Evolutionary conservation across 2,329 filamentous ascomycete genomes (phyloP).

Genomic region (Botrytis galanthina): DNA sequence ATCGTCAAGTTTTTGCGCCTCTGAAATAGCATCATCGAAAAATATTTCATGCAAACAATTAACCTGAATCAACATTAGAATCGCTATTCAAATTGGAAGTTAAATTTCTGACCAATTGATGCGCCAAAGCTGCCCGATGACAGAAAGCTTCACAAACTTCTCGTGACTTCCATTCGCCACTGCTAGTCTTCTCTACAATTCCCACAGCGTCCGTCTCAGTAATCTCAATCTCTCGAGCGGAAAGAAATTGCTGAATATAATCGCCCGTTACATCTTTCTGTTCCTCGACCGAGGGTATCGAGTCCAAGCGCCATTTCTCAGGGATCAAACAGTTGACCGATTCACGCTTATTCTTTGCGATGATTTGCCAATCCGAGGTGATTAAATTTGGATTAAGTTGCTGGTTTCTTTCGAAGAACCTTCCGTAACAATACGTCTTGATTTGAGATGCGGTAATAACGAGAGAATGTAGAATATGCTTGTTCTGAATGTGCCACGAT

Average conservation of each 20-base stretch:
- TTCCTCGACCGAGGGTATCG: constrained; percentile 42
- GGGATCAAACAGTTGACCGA: constrained; percentile 55
- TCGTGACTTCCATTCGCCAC: constrained; percentile 55
- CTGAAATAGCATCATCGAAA: constrained; percentile 51
- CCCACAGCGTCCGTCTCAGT: constrained; percentile 58
- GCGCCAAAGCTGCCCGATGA: constrained; percentile 53
- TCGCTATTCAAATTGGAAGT: constrained; percentile 42
- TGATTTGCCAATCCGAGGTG: constrained; percentile 46
- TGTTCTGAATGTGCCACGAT: background rate
- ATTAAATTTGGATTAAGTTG: background rate
- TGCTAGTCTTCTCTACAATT: constrained; percentile 53
- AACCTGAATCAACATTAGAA: constrained; percentile 46
- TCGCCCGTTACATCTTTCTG: constrained; percentile 55
- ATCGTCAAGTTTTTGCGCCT: constrained; percentile 52
- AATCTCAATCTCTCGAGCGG: constrained; percentile 54
- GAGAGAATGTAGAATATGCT: constrained; percentile 10
- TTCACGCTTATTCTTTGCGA: constrained; percentile 53
- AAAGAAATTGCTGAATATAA: constrained; percentile 57
- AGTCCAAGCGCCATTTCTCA: constrained; percentile 51
- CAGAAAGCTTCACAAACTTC: constrained; percentile 54
- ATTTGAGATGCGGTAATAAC: background rate
- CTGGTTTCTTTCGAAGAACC: background rate
- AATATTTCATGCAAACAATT: constrained; percentile 59
- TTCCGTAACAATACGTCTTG: constrained; percentile 1
- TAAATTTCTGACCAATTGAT: constrained; percentile 54